Evolutionary conservation across 345 rosid genomes (phyloP), one percentile per base, ranked within the genome.

Genomic region (Litchi chinensis): DNA sequence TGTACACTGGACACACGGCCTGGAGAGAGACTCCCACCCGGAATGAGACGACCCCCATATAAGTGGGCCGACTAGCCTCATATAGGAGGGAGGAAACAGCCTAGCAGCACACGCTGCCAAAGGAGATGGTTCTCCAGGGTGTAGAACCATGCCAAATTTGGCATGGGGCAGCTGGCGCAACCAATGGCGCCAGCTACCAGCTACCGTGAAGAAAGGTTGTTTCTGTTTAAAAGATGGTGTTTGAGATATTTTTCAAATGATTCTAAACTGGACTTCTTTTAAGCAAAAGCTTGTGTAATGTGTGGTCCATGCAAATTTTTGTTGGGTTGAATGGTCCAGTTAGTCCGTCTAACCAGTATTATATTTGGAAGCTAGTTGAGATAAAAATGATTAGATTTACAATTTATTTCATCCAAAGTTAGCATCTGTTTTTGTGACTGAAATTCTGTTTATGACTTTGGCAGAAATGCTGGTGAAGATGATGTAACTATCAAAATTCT

Each of bases 401-500:
- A 21, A 3, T 24, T 44, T 43, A 21, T 40, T 40, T 41, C 10
- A 3, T 12, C 4, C 13, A 59, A 73, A 37, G 10, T 59, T 43
- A 39, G 8, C 11, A 13, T 68, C 9, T n/a, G 39, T 57, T 40
- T 16, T 18, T 16, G 6, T 4, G 10, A 28, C 13, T 26, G 43
- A 7, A 11, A 48, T 65, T 28, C 40, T 48, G 39, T 10, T 71
- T 79, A 57, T 44, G 8, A 48, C 21, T 8, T 79, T 73, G 65
- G 60, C 88, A 93, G 98, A 89, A 93, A 91, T 62, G 91, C 86
- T 77, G 93, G 95, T 28, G 93, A 81, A 44, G 95, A 93, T 57
- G 98, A 92, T 85, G 93, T 95, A 37, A 85, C 95, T 48, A 77
- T 95, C 28, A 95, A 93, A 80, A 86, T 95, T 74, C 94, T 87